Conservation (phyloP, 1,284 basidiomycete species). For the Cryptococcus sp. region DNA sequence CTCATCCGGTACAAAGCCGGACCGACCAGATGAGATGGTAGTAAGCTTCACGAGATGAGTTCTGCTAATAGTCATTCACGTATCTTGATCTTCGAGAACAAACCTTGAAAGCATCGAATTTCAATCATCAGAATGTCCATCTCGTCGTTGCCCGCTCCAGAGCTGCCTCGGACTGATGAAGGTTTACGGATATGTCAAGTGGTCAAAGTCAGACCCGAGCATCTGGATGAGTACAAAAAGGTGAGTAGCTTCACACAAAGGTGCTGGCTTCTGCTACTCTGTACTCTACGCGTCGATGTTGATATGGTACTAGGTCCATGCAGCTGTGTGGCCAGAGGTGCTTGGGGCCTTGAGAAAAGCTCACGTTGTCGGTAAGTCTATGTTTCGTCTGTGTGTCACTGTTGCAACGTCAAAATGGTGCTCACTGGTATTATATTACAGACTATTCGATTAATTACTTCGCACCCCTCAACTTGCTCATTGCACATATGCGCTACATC, state of each 20-base stretch:
- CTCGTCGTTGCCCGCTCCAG: conserved; percentile 23
- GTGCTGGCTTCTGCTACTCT: neutral
- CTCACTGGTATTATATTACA: conserved; percentile 13
- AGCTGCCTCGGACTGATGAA: conserved; percentile 50
- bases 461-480: conserved; percentile 62
- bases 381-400: neutral
- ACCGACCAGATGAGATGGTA: too few relatives aligned
- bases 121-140: conserved; percentile 4
- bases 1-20: too few relatives aligned
- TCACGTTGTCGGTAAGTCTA: conserved; percentile 58
- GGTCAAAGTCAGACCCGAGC: conserved; percentile 69
- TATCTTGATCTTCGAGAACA: too few relatives aligned
- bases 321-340: conserved; percentile 69
- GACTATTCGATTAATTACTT: conserved; percentile 76
- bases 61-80: too few relatives aligned
- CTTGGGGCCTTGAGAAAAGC: conserved; percentile 66
- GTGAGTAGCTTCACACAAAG: conserved; percentile 21
- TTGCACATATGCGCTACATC: conserved; percentile 59
- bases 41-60: too few relatives aligned
- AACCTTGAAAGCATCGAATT: neutral
- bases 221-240: conserved; percentile 66
- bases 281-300: neutral
- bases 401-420: neutral
- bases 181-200: conserved; percentile 71
- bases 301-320: conserved; percentile 57